Evolutionary conservation across 2,329 filamentous ascomycete species (phyloP).

Genomic region (Saccharata proteae): DNA sequence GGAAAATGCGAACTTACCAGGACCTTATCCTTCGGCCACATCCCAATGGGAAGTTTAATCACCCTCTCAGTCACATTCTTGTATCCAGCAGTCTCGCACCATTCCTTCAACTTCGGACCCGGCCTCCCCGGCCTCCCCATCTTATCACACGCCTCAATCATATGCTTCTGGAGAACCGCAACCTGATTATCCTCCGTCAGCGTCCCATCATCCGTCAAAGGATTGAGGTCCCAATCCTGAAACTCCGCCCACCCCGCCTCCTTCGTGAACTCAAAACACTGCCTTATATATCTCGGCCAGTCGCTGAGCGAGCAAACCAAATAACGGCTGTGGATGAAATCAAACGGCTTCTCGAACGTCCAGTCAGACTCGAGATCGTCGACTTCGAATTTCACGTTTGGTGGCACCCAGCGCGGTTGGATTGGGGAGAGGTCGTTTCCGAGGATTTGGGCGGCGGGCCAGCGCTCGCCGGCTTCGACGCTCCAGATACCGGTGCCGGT

Average conservation of each 20-base stretch:
- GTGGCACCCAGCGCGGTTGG: slow-evolving; percentile 12
- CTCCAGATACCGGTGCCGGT: slow-evolving; percentile 24
- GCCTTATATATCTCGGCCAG: slow-evolving; percentile 37
- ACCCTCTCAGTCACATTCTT: slow-evolving; percentile 13
- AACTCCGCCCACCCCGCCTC: slow-evolving; percentile 23
- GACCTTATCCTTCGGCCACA: slow-evolving; percentile 16
- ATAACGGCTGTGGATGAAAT: slow-evolving; percentile 44
- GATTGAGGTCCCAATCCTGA: slow-evolving; percentile 16
- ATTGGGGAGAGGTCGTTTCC: slow-evolving; percentile 22
- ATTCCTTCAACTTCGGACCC: slow-evolving; percentile 14
- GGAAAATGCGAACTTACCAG: no score
- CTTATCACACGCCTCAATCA: slow-evolving; percentile 5
- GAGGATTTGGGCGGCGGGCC: slow-evolving; percentile 19
- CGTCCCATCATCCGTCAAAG: slow-evolving; percentile 22
- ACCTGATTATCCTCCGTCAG: slow-evolving; percentile 11
- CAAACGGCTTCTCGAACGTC: slow-evolving; percentile 42
- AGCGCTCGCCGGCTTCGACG: slow-evolving; percentile 21
- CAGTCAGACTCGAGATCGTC: slow-evolving; percentile 38
- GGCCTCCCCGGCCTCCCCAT: slow-evolving; percentile 9
- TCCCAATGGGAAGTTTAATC: slow-evolving; percentile 16
- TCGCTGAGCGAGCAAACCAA: slow-evolving; percentile 42
- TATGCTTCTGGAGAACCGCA: slow-evolving; percentile 3
- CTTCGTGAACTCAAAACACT: slow-evolving; percentile 33
- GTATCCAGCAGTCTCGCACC: slow-evolving; percentile 17
- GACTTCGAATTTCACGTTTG: slow-evolving; percentile 24